Conservation (phyloP, 108 stramenopile genomes). For the Nannochloropsis gaditana region DNA sequence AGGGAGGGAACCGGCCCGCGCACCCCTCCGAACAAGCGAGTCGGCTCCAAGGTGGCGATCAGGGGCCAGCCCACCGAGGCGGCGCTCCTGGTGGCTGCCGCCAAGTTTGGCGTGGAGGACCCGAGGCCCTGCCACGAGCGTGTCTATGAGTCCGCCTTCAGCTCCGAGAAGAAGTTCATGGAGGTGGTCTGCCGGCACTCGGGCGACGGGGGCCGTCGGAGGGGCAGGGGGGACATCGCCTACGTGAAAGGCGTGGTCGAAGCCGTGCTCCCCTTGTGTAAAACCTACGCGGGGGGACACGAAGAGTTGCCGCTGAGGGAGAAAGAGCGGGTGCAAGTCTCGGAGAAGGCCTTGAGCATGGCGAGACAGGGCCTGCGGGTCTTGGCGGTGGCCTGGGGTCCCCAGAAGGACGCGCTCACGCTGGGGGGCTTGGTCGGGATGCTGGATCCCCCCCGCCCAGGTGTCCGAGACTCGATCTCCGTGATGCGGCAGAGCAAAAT, state of each 20-base stretch:
- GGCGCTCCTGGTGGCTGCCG: conserved; percentile 71
- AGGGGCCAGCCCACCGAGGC: conserved; percentile 80
- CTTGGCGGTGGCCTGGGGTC: conserved; percentile 77
- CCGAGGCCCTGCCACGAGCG: conserved; percentile 73
- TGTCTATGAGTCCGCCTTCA: conserved; percentile 82
- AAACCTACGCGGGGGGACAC: not conserved
- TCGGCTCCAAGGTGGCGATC: not conserved
- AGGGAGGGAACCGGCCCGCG: not conserved
- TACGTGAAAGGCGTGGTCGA: conserved; percentile 95
- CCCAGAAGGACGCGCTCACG: conserved; percentile 56
- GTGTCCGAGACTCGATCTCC: conserved; percentile 68
- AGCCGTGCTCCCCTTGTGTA: conserved; percentile 54
- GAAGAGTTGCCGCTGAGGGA: conserved; percentile 53
- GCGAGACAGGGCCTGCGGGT: conserved; percentile 75
- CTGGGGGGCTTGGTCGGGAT: conserved; percentile 86
- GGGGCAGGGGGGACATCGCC: conserved; percentile 59
- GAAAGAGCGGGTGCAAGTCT: conserved; percentile 41
- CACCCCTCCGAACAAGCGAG: not conserved
- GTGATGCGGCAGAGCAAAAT: conserved; percentile 72
- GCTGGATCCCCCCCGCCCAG: conserved; percentile 82
- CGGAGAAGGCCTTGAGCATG: conserved; percentile 60
- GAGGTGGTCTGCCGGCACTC: conserved; percentile 59
- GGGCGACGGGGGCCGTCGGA: conserved; percentile 34
- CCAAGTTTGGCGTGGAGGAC: conserved; percentile 69
- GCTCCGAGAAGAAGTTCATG: conserved; percentile 86